Evolutionary conservation across 2,329 filamentous ascomycete genomes (phyloP).

Genomic region (Paecilomyces niveus): DNA sequence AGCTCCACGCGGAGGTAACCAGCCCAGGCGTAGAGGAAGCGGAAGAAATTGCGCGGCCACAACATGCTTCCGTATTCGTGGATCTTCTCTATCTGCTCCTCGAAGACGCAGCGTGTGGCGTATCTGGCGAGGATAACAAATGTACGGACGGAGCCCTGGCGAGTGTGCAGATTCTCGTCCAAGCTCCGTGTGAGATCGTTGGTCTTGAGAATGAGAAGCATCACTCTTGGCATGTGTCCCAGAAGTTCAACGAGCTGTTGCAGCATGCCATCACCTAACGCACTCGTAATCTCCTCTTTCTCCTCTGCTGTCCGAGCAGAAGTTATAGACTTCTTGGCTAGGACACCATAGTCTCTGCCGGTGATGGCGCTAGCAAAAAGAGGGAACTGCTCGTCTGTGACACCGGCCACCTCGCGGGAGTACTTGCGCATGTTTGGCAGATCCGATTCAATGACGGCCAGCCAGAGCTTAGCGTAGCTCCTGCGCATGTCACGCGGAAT

Average conservation of each 20-base stretch:
- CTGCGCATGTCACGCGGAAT: conserved; percentile 72
- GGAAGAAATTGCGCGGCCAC: conserved; percentile 45
- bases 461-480: conserved; percentile 94
- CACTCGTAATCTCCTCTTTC: conserved; percentile 77
- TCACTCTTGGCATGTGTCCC: conserved; percentile 81
- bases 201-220: conserved; percentile 92
- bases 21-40: conserved; percentile 46
- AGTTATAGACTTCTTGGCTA: conserved; percentile 52
- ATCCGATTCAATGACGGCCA: conserved; percentile 87
- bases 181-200: conserved; percentile 92
- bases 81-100: conserved; percentile 51
- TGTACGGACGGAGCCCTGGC: conserved; percentile 52
- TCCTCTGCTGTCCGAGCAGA: conserved; percentile 63
- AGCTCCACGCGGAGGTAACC: conserved; percentile 50
- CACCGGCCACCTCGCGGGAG: conserved; percentile 78
- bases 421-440: conserved; percentile 81
- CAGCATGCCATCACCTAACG: conserved; percentile 80
- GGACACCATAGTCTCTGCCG: conserved; percentile 76
- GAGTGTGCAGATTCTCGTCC: conserved; percentile 67
- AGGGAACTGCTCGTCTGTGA: conserved; percentile 84
- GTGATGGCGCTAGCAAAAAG: conserved; percentile 96
- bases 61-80: conserved; percentile 43
- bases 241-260: conserved; percentile 83
- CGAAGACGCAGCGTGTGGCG: conserved; percentile 55
- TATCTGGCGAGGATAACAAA: conserved; percentile 61